Evolutionary conservation across 1,284 basidiomycete species (phyloP).

Genomic region (Cutaneotrichosporon spelunceum): DNA sequence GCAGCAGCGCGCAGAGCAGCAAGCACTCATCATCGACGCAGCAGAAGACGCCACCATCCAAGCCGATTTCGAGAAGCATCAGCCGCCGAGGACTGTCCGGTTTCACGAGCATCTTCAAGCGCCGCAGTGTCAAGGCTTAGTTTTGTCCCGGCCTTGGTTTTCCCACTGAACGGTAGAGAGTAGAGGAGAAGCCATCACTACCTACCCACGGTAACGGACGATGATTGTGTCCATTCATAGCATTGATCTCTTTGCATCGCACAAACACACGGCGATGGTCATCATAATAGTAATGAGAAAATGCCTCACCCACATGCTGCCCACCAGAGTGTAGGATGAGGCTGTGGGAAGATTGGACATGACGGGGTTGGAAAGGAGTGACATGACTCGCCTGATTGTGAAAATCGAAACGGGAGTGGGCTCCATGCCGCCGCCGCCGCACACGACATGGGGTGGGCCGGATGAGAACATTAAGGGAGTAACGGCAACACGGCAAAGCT

Average conservation of each 20-base stretch:
- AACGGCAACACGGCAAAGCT: not conserved
- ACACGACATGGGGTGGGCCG: not conserved
- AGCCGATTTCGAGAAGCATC: slow-evolving; percentile 8
- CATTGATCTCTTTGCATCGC: not conserved
- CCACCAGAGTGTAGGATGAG: not conserved
- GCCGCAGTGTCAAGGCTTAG: slow-evolving; percentile 18
- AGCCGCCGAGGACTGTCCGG: not conserved
- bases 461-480: not conserved
- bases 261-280: not conserved
- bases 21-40: not conserved
- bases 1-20: slow-evolving; percentile 3
- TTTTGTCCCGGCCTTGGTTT: not conserved
- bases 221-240: not conserved
- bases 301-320: not conserved
- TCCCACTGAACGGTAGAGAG: not conserved
- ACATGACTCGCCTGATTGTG: not conserved
- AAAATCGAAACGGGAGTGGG: not conserved
- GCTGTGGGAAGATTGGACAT: not conserved
- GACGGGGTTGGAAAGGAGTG: too few species aligned
- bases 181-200: not conserved
- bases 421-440: not conserved
- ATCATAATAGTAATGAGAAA: not conserved
- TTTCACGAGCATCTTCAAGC: slow-evolving; percentile 21
- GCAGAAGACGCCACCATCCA: not conserved
- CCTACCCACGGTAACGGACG: not conserved